Conservation (phyloP, 345 rosid genomes). For the Eutrema heterophyllum region DNA sequence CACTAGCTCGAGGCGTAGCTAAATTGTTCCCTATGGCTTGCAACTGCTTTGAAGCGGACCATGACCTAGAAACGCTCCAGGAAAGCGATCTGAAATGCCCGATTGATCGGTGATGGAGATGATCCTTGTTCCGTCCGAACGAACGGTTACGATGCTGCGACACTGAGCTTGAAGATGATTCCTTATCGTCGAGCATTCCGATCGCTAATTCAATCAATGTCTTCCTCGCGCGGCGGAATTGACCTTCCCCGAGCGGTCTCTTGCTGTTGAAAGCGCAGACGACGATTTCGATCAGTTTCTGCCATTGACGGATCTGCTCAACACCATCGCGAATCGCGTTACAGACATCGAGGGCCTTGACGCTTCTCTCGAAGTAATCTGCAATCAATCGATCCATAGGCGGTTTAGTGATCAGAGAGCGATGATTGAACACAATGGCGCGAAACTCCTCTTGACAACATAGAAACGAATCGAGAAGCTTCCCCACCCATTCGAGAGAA, state of each 20-base stretch:
- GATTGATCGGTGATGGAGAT: slow-evolving; percentile 32
- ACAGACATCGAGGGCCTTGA: slow-evolving; percentile 79
- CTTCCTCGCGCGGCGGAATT: slow-evolving; percentile 82
- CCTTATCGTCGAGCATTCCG: slow-evolving; percentile 82
- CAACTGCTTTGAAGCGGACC: slow-evolving; percentile 93
- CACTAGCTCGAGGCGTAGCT: slow-evolving; percentile 49
- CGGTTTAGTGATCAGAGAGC: slow-evolving; percentile 16
- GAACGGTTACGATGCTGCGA: slow-evolving; percentile 71
- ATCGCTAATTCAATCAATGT: slow-evolving; percentile 67
- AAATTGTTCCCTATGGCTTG: slow-evolving; percentile 71
- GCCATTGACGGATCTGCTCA: slow-evolving; percentile 70
- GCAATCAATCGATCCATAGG: slow-evolving; percentile 52
- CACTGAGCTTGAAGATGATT: slow-evolving; percentile 39
- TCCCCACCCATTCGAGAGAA: slow-evolving; percentile 55
- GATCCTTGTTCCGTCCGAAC: slow-evolving; percentile 50
- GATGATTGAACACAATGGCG: slow-evolving; percentile 32
- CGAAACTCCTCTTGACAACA: slow-evolving; percentile 63
- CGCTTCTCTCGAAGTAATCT: slow-evolving; percentile 60
- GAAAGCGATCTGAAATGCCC: slow-evolving; percentile 83
- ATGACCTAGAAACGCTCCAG: slow-evolving; percentile 89
- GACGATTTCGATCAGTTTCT: slow-evolving; percentile 71
- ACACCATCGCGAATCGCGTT: slow-evolving; percentile 84
- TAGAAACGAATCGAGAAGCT: slow-evolving; percentile 52
- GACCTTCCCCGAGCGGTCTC: slow-evolving; percentile 66
- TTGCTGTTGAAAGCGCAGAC: slow-evolving; percentile 49